Evolutionary conservation across 768 basidiomycete genomes (phyloP).

Genomic region (Lyophyllum decastes): DNA sequence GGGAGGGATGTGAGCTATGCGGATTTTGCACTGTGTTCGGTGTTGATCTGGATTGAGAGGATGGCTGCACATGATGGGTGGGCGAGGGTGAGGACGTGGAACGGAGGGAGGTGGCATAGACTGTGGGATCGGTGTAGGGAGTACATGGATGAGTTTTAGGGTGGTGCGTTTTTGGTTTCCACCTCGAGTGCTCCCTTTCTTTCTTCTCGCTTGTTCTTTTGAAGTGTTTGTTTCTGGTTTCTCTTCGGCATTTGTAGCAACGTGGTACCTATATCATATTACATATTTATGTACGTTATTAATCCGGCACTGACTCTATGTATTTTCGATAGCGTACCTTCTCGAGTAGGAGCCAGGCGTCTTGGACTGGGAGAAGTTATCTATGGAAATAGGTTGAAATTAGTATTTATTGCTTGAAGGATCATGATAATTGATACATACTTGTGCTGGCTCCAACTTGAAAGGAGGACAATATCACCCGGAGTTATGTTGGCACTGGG

Average conservation of each 20-base stretch:
- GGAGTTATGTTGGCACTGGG: neutral
- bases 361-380: neutral
- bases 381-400: neutral
- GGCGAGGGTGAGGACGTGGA: conserved; percentile 69
- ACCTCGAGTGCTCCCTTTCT: neutral
- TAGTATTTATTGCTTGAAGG: neutral
- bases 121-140: conserved; percentile 62
- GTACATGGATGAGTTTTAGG: conserved; percentile 66
- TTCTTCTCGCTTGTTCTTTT: neutral
- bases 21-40: conserved; percentile 72
- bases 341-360: neutral
- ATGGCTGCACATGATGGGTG: conserved; percentile 77
- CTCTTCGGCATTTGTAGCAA: neutral
- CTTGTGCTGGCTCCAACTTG: neutral
- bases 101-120: conserved; percentile 65
- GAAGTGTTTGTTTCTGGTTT: neutral
- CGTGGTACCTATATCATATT: neutral
- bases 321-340: neutral
- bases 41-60: conserved; percentile 73
- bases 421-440: neutral
- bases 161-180: neutral
- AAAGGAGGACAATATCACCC: neutral
- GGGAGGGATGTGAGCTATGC: conserved; percentile 70
- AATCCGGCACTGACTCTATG: neutral
- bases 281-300: neutral